Base-by-base conservation (phyloP, 768 basidiomycete genomes). In the Tulasnella sp. region DNA sequence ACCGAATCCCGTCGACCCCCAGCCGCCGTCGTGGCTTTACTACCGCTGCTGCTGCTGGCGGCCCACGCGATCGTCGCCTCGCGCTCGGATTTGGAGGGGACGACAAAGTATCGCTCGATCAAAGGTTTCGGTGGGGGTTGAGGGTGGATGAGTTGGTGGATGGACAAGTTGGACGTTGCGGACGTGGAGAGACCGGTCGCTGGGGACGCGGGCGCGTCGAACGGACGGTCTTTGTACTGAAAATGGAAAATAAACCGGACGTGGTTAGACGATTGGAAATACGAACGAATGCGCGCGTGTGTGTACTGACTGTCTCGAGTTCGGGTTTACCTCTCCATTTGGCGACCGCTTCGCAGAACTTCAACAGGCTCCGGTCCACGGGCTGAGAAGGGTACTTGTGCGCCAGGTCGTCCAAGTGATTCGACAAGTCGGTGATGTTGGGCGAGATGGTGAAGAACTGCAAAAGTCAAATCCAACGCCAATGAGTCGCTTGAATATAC, bases 291-390 rank as follows among this genome's bases (percentile, higher is more conserved):
- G 62, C 14, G 35, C 14, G 14, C 34, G 5, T n/a, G 14, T 39
- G 19, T 64, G 34, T 22, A 75, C 76, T 70, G 68, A 77, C 77
- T 35, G 62, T 73, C 66, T 77, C 76, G 8, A 94, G 84, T 76
- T 94, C 92, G 41, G 92, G 92, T 77, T 89, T 90, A 2, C 92
- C 92, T 75, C 91, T 82, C 92, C 92, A 94, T 68, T 85, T 86
- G 1, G 90, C 87, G 59, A 94, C 84, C 40, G 90, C 90, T 77
- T 94, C 92, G 77, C 89, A 92, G 77, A 91, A 94, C 66, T 90
- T 82, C 5, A 92, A 83, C 0, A 90, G 87, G 35, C 89, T 88
- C 22, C 91, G 84, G 77, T 94, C 92, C 17, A 93, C 86, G 26
- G 90, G 89, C 76, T 94, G 91, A 1, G 89, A 88, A 36, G 92